Conservation (phyloP, 257 asterid genomes). For the Striga asiatica region DNA sequence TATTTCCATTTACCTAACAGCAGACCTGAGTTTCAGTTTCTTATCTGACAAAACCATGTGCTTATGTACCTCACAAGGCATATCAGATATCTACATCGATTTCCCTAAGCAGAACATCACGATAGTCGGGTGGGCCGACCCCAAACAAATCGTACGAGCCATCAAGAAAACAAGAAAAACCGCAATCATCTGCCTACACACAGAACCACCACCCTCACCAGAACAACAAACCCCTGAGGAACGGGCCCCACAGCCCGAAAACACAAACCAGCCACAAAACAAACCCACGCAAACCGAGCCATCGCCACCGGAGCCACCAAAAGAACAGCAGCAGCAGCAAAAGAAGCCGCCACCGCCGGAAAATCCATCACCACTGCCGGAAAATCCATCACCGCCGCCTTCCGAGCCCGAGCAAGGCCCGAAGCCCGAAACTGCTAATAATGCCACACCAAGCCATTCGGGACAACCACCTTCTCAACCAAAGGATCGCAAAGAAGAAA, state of each 20-base stretch:
- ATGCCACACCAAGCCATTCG: constrained; percentile 19
- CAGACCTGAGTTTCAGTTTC: neutral
- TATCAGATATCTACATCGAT: constrained; percentile 57
- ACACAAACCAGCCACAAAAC: neutral
- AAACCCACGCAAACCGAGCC: constrained; percentile 27
- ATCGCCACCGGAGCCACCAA: constrained; percentile 30
- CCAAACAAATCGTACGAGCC: constrained; percentile 64
- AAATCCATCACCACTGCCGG: constrained; percentile 14
- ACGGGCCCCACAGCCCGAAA: neutral
- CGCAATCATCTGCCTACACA: constrained; percentile 58
- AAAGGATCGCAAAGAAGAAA: constrained; percentile 50
- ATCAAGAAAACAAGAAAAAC: constrained; percentile 62
- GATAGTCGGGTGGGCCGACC: constrained; percentile 76
- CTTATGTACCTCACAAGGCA: constrained; percentile 29
- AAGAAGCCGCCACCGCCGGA: constrained; percentile 22
- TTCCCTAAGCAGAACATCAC: constrained; percentile 65
- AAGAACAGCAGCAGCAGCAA: constrained; percentile 31
- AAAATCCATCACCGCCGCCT: constrained; percentile 18
- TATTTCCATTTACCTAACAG: neutral
- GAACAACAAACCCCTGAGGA: constrained; percentile 27
- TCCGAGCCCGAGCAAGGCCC: constrained; percentile 21
- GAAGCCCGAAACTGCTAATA: constrained; percentile 21
- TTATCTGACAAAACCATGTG: constrained; percentile 9
- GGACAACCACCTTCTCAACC: constrained; percentile 25
- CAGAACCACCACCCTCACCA: constrained; percentile 37